These are phyloP conservation scores for Tricharina praecox DNA, from an alignment of 495 filamentous ascomycete genomes.

Conservation along the genomic window DNA sequence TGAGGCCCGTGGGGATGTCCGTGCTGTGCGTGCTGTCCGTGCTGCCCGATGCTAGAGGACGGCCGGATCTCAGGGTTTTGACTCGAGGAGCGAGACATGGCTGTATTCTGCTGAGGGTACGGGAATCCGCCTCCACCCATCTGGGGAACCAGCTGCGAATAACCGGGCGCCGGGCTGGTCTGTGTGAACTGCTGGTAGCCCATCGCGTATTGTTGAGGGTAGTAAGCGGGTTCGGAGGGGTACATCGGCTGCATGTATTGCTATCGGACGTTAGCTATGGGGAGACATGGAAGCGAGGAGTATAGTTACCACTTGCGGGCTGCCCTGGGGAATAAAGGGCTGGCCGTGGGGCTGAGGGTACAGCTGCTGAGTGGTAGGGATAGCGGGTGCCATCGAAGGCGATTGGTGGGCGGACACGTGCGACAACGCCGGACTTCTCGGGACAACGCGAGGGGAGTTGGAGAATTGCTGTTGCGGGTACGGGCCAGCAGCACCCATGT, in stretches of 20 bases:
- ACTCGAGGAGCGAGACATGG: slow-evolving; percentile 23
- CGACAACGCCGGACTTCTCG: slow-evolving; percentile 20
- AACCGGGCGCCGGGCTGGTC: slow-evolving; percentile 16
- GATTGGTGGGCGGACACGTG: slow-evolving; percentile 17
- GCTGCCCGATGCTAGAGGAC: slow-evolving; percentile 23
- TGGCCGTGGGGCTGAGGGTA: slow-evolving; percentile 10
- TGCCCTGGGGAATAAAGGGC: slow-evolving; percentile 3
- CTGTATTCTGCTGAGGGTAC: slow-evolving; percentile 2
- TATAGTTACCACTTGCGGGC: neutral
- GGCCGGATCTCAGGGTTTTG: slow-evolving; percentile 22
- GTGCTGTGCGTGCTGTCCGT: no score
- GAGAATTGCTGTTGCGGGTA: slow-evolving; percentile 13
- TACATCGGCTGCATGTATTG: neutral
- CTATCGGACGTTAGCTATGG: no score
- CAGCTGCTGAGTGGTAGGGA: slow-evolving; percentile 18
- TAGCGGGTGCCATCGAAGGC: slow-evolving; percentile 9
- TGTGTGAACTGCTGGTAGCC: slow-evolving; percentile 11
- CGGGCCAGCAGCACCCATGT: slow-evolving; percentile 6
- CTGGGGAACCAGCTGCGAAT: slow-evolving; percentile 6
- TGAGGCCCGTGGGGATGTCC: slow-evolving; percentile 18
- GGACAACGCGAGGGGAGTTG: slow-evolving; percentile 14
- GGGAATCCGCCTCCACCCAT: neutral
- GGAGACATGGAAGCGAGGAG: no score
- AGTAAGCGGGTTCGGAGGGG: slow-evolving; percentile 1
- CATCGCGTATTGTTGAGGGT: slow-evolving; percentile 8